These are phyloP conservation scores for Fusarium pseudoanthophilum DNA, from an alignment of 2,329 filamentous ascomycete genomes.

Conservation along the genomic window DNA sequence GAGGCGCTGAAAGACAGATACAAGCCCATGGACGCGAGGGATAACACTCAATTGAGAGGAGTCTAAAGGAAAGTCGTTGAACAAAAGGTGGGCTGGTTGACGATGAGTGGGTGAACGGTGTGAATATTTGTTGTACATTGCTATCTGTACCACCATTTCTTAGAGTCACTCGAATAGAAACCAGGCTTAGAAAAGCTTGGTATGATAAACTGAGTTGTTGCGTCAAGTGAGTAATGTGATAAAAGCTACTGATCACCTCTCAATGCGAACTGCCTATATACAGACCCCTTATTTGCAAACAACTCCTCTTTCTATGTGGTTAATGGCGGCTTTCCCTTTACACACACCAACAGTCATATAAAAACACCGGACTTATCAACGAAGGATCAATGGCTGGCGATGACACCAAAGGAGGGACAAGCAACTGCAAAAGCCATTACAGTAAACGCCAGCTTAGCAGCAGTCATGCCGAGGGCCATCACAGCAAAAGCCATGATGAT, in stretches of 20 bases:
- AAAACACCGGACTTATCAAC: neutral
- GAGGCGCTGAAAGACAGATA: constrained; percentile 67
- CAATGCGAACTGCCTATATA: constrained; percentile 13
- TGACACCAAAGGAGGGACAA: neutral
- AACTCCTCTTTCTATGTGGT: neutral
- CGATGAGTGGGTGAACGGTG: constrained; percentile 27
- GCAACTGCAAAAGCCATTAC: constrained; percentile 3
- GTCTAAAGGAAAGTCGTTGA: constrained; percentile 43
- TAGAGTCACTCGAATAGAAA: constrained; percentile 43
- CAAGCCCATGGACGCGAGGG: constrained; percentile 57
- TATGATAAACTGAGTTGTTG: constrained; percentile 23
- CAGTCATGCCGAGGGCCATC: neutral
- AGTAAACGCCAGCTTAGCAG: neutral
- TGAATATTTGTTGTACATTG: constrained; percentile 43
- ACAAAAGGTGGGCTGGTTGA: constrained; percentile 15
- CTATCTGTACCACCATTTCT: constrained; percentile 46
- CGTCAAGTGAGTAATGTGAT: constrained; percentile 15
- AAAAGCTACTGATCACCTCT: constrained; percentile 14
- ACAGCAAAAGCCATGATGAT: neutral
- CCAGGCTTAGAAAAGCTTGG: constrained; percentile 34
- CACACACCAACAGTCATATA: neutral
- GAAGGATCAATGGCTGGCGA: neutral
- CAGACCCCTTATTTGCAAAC: neutral
- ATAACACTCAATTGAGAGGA: constrained; percentile 58
- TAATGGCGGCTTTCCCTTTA: neutral